Conservation (phyloP, 129 eudicot genomes). For the Gnaphalium uliginosum region DNA sequence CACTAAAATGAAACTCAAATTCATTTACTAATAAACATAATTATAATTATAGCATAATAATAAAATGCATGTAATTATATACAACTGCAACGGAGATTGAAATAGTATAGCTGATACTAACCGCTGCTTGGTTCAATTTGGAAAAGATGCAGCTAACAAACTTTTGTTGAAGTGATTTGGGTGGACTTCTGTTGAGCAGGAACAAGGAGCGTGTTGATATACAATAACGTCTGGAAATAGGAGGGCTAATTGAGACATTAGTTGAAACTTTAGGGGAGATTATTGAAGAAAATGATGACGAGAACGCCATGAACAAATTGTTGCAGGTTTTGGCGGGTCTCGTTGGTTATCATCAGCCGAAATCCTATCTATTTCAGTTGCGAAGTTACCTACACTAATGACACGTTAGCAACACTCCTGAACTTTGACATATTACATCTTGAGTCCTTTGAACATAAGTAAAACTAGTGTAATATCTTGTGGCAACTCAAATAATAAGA, state of each 20-base stretch:
- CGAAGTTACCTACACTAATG: neutral
- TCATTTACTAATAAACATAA: neutral
- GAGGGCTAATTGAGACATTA: constrained; percentile 29
- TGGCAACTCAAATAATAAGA: no score
- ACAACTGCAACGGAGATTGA: neutral
- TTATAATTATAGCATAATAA: neutral
- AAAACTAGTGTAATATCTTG: no score
- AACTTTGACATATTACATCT: no score
- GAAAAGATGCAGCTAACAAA: constrained; percentile 51
- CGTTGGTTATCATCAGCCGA: constrained; percentile 41
- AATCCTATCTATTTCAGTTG: constrained; percentile 39
- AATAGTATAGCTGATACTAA: constrained; percentile 35
- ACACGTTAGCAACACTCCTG: constrained; percentile 20
- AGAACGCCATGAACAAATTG: constrained; percentile 49
- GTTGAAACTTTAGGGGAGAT: constrained; percentile 39
- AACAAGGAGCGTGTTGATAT: constrained; percentile 24
- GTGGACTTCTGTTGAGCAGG: constrained; percentile 25
- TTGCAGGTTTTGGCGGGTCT: constrained; percentile 42
- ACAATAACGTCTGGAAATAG: constrained; percentile 30
- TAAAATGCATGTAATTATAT: neutral
- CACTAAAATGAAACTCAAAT: neutral
- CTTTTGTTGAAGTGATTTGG: constrained; percentile 33
- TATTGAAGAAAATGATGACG: constrained; percentile 47
- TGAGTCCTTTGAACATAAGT: no score
- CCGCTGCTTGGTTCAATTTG: constrained; percentile 35